Evolutionary conservation across 768 basidiomycete species (phyloP).

Genomic region (Tylopilus rubrobrunneus): DNA sequence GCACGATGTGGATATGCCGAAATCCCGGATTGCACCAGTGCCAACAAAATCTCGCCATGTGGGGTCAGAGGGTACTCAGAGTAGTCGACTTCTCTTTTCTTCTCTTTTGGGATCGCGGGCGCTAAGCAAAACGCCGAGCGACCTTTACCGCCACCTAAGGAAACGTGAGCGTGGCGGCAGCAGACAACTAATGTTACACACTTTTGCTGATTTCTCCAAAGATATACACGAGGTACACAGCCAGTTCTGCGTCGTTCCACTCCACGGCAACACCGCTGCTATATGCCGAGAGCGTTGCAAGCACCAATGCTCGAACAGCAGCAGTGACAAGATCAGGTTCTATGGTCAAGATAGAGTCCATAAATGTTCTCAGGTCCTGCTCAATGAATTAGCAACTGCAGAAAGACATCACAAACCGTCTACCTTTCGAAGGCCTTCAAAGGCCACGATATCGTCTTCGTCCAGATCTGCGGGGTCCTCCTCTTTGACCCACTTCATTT

Average conservation of each 20-base stretch:
- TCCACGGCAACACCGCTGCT: conserved; percentile 56
- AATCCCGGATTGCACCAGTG: conserved; percentile 80
- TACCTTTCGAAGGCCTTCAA: conserved; percentile 84
- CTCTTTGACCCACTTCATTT: conserved; percentile 88
- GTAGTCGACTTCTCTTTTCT: conserved; percentile 64
- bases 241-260: conserved; percentile 94
- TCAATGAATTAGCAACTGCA: conserved; percentile 9
- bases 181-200: conserved; percentile 32
- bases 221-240: conserved; percentile 88
- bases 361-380: conserved; percentile 80
- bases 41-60: conserved; percentile 86
- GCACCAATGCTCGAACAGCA: conserved; percentile 67
- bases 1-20: conserved; percentile 78
- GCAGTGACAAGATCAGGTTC: conserved; percentile 83
- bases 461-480: conserved; percentile 80
- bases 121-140: conserved; percentile 84
- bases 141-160: conserved; percentile 70
- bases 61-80: conserved; percentile 80
- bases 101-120: conserved; percentile 63
- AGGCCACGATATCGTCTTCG: conserved; percentile 80
- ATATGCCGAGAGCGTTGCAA: conserved; percentile 71
- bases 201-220: conserved; percentile 93
- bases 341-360: conserved; percentile 83
- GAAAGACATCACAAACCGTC: conserved; percentile 13
- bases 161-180: conserved; percentile 2